Percentiles rank a stretch among this genome's conserved stretches.
phyloP scores from a whole-genome alignment of 345 rosid genomes.

The Gossypium arboreum region DNA sequence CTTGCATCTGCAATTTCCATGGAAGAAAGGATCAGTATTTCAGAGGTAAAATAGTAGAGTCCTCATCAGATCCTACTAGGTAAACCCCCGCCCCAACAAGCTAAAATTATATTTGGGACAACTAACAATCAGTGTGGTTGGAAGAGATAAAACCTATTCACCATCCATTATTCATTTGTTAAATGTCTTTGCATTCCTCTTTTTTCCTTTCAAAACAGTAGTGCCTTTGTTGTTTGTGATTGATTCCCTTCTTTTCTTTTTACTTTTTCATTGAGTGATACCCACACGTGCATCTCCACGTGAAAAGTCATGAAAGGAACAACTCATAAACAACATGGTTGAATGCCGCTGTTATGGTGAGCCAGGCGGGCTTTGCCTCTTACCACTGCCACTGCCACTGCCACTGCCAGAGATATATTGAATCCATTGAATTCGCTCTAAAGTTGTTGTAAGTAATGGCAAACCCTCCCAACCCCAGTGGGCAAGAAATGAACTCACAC shows the following conservation, averaged over 20 bases:
- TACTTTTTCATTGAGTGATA: background rate
- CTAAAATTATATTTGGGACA: no score
- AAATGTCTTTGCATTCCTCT: background rate
- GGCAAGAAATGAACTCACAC: background rate
- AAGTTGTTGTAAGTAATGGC: background rate
- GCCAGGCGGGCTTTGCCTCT: background rate
- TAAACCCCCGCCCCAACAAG: no score
- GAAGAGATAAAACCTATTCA: no score
- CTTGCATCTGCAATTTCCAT: no score
- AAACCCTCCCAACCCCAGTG: background rate
- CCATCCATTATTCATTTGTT: no score
- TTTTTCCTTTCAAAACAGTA: background rate
- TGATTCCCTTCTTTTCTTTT: no score
- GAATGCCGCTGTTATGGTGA: background rate
- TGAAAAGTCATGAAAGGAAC: constrained; percentile 14
- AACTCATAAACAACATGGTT: background rate
- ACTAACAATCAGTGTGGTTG: no score
- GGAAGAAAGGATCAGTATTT: no score
- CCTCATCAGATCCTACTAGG: no score
- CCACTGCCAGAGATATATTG: background rate
- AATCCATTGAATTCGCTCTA: background rate
- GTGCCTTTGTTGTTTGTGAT: no score
- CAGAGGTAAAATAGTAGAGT: no score
- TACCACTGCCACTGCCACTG: background rate
- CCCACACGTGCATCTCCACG: constrained; percentile 32